phyloP scores from a whole-genome alignment of 2,329 filamentous ascomycete species.

The Colletotrichum kahawae region DNA sequence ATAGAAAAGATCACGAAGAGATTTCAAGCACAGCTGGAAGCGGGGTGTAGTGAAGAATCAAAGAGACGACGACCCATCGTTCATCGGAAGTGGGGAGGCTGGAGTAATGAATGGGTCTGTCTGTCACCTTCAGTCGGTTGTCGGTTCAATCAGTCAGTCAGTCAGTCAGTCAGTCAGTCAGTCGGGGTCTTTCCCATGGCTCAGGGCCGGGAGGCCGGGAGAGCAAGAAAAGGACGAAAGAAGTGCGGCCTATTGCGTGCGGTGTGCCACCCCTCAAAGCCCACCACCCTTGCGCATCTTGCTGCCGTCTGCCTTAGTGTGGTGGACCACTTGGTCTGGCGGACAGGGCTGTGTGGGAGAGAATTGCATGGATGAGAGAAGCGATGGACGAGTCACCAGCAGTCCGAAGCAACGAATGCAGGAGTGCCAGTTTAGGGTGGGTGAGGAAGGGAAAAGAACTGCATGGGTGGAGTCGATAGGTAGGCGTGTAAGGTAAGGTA shows the following conservation, averaged over 20 bases:
- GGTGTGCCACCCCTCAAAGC: background rate
- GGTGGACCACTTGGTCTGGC: background rate
- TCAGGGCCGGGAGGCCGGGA: background rate
- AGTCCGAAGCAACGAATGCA: background rate
- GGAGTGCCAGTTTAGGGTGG: background rate
- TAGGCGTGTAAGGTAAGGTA: background rate
- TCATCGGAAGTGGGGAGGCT: slow-evolving; percentile 3
- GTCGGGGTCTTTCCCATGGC: background rate
- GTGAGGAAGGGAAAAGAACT: background rate
- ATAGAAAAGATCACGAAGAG: background rate
- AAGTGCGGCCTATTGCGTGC: background rate
- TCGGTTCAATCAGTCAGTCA: background rate
- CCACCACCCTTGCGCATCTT: background rate
- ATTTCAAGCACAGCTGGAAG: background rate
- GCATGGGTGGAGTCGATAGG: background rate
- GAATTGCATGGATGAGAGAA: background rate
- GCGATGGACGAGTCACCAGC: background rate
- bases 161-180: background rate
- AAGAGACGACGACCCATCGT: background rate
- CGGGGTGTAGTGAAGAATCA: background rate
- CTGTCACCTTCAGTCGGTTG: background rate
- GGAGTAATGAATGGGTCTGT: background rate
- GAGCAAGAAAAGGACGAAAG: background rate
- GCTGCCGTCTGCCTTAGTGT: background rate
- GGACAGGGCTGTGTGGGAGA: background rate